These are phyloP conservation scores for Phytopythium sindhum DNA, from an alignment of 352 stramenopile species.

Conservation along the genomic window DNA sequence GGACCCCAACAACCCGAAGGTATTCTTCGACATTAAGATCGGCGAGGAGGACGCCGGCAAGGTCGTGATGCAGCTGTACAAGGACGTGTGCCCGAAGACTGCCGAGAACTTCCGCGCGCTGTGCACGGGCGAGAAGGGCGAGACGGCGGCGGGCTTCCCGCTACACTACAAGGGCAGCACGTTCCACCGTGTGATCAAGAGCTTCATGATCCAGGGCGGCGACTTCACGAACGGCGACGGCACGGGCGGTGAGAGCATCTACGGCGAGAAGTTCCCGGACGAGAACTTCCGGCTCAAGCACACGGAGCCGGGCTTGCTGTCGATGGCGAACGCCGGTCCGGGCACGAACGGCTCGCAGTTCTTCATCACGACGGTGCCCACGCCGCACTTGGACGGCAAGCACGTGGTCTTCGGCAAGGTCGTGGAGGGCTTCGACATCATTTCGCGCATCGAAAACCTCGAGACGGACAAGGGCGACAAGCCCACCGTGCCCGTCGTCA, in stretches of 20 bases:
- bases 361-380: constrained; percentile 94
- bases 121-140: constrained; percentile 97
- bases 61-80: constrained; percentile 95
- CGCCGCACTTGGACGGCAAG: constrained; percentile 96
- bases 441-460: constrained; percentile 91
- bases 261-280: constrained; percentile 94
- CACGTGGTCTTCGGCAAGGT: constrained; percentile 98
- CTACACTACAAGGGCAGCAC: constrained; percentile 97
- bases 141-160: constrained; percentile 69
- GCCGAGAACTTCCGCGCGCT: constrained; percentile 98
- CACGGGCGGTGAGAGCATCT: constrained; percentile 94
- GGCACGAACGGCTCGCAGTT: constrained; percentile 98
- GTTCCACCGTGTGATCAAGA: constrained; percentile 98
- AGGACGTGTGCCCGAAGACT: constrained; percentile 96
- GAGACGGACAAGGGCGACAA: constrained; percentile 91
- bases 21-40: constrained; percentile 98
- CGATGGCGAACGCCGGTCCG: constrained; percentile 96
- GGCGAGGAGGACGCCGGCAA: constrained; percentile 85
- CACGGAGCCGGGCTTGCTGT: constrained; percentile 92
- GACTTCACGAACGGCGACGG: constrained; percentile 96
- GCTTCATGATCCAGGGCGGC: constrained; percentile 94
- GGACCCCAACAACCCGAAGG: constrained; percentile 92
- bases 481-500: constrained; percentile 88
- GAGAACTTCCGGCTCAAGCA: constrained; percentile 99
- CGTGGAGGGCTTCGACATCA: constrained; percentile 88